These are phyloP conservation scores for Logfia minima DNA, from an alignment of 129 eudicot species.

Conservation along the genomic window DNA sequence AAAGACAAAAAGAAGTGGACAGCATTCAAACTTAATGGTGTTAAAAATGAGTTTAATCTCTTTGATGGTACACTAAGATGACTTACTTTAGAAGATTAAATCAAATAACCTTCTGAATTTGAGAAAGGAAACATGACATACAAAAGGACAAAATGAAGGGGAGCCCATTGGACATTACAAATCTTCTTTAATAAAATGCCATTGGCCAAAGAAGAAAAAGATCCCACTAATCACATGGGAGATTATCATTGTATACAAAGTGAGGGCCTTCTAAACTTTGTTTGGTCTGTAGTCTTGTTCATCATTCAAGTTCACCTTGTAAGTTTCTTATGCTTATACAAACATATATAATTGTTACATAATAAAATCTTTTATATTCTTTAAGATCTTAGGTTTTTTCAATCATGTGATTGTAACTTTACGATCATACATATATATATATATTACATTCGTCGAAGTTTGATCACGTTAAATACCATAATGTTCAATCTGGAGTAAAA, in stretches of 20 bases:
- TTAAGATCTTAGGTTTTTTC: background rate
- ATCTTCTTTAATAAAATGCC: constrained; percentile 28
- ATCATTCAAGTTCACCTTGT: constrained; percentile 23
- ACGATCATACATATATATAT: background rate
- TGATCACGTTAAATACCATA: background rate
- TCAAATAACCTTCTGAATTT: constrained; percentile 12
- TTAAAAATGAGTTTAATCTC: constrained; percentile 2
- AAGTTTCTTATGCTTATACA: constrained; percentile 24
- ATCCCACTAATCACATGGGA: constrained; percentile 50
- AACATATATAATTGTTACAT: constrained; percentile 15
- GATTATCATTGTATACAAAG: constrained; percentile 33
- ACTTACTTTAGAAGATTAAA: background rate
- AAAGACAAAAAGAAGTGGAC: constrained; percentile 9
- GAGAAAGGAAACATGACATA: constrained; percentile 14
- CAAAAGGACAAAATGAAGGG: constrained; percentile 30
- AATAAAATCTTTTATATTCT: background rate
- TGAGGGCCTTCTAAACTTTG: constrained; percentile 27
- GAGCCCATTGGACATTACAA: constrained; percentile 35
- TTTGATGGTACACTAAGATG: constrained; percentile 1
- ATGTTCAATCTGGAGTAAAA: background rate
- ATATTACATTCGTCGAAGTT: background rate
- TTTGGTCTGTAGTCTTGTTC: constrained; percentile 19
- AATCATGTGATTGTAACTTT: background rate
- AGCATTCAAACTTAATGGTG: background rate
- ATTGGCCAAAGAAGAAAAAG: constrained; percentile 29